Evolutionary conservation across 805 yeast species (phyloP), one percentile per base, ranked within the genome.

Genomic region (Candida ovalis): DNA sequence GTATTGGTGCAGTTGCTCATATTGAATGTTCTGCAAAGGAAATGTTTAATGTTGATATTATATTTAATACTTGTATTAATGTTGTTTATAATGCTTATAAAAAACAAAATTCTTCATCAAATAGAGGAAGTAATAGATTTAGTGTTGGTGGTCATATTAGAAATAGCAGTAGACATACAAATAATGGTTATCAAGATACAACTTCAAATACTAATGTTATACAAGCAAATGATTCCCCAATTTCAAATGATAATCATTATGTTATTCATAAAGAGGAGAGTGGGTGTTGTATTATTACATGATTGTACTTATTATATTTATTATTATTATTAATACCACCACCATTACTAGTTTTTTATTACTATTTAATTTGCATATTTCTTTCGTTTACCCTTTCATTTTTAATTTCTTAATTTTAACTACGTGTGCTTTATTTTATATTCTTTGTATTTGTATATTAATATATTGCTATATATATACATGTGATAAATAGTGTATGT

Each of bases 11-110:
- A 0, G 70, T 78, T 28, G 82, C 80, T 4, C 92, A 87, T 62
- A 66, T 88, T 44, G 86, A 85, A 63, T 88, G 96, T 62, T 86
- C 95, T 7, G 88, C 96, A 4, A 84, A 81, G 55, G 71, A 76
- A 18, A 80, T 81, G 73, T 73, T 76, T 48, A 87, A 88, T 48
- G 79, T 91, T 9, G 70, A 72, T 43, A 77, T 80, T 30, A 83
- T 89, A 1, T 90, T 91, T 63, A 76, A 84, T 57, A 69, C 56
- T 12, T 70, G 73, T 52, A 73, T 70, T 56, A 74, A 74, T 55
- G 50, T 57, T 10, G 63, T 62, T 25, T 56, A 56, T 46, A 63
- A 64, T 36, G 49, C 54, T 33, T 53, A 49, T 23, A 55, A 56
- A 27, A 53, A 50, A 41, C 35, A 30, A 30, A 30, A 10, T 15